Evolutionary conservation across 371 early-diverging fungal species (phyloP).

Genomic region (Saksenaea oblongispora): DNA sequence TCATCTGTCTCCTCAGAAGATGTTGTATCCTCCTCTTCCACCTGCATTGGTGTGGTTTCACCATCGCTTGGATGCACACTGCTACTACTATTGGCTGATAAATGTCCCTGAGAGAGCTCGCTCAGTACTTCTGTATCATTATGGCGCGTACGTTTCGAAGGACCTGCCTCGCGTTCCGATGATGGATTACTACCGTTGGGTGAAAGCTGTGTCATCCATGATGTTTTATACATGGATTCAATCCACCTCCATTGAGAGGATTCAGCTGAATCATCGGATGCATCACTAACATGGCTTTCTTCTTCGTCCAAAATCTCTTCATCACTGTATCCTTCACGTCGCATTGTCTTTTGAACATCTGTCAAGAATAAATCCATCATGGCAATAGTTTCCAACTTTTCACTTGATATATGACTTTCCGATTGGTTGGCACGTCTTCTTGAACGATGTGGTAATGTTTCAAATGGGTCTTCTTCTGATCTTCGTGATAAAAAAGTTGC

Average conservation of each 20-base stretch:
- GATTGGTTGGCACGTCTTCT: background rate
- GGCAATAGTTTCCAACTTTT: background rate
- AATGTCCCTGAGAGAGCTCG: background rate
- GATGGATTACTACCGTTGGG: background rate
- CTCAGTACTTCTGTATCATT: background rate
- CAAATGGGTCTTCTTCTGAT: background rate
- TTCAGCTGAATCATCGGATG: background rate
- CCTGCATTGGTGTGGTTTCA: background rate
- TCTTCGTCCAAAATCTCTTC: background rate
- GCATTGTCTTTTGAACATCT: slow-evolving; percentile 1
- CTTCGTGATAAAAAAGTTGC: background rate
- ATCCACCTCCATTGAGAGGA: slow-evolving; percentile 19
- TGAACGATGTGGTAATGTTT: background rate
- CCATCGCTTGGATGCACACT: background rate
- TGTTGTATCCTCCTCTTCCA: background rate
- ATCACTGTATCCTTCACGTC: slow-evolving; percentile 9
- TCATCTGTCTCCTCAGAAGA: background rate
- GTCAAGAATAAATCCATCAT: slow-evolving; percentile 4
- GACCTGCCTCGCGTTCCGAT: background rate
- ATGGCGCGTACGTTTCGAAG: background rate
- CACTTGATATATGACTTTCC: background rate
- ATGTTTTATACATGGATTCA: slow-evolving; percentile 16
- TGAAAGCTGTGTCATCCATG: background rate
- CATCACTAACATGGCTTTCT: background rate
- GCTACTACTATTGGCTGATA: background rate